Base-by-base conservation (phyloP, 768 basidiomycete species). In the Calocybe indica region DNA sequence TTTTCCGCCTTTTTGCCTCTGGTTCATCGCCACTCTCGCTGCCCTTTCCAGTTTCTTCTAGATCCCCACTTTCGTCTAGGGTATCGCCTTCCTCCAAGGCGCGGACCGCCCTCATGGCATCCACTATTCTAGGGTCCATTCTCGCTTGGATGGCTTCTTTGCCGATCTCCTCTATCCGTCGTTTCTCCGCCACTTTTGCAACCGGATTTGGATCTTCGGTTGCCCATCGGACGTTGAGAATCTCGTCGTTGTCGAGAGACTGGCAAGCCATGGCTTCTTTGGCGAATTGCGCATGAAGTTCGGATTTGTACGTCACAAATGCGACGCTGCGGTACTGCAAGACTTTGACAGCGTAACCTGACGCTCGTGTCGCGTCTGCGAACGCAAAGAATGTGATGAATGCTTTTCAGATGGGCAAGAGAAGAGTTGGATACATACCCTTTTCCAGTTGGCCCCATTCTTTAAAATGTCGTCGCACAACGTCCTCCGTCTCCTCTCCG, bases 191-290 rank as follows among this genome's bases (percentile, higher is more conserved):
- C 6, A 87, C 82, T 57, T 93, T 94, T 52, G 87, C 83, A 0
- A 81, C 82, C 1, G 95, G 96, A 62, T 99, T 99, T 1, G 96
- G 96, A 63, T 99, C 96, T 61, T 96, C 95, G 0, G 95, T 98
- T 33, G 96, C 96, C 96, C 96, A 99, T 41, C 95, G 85, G 45
- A 98, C 93, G 65, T 99, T 99, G 51, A 98, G 77, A 51, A 97
- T 93, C 60, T 99, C 96, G 62, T 96, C 94, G 57, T 92, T 88
- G 62, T 98, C 96, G 53, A 98, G 75, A 12, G 90, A 93, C 66
- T 99, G 96, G 65, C 94, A 94, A 11, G 95, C 92, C 96, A 99
- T 99, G 1, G 95, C 82, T 64, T 99, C 96, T 62, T 96, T 96
- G 12, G 96, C 96, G 62, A 99, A 99, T 59, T 93, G 90, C 3